Conservation (phyloP, 169 alveolate genomes). For the Cryptosporidium meleagridis region DNA sequence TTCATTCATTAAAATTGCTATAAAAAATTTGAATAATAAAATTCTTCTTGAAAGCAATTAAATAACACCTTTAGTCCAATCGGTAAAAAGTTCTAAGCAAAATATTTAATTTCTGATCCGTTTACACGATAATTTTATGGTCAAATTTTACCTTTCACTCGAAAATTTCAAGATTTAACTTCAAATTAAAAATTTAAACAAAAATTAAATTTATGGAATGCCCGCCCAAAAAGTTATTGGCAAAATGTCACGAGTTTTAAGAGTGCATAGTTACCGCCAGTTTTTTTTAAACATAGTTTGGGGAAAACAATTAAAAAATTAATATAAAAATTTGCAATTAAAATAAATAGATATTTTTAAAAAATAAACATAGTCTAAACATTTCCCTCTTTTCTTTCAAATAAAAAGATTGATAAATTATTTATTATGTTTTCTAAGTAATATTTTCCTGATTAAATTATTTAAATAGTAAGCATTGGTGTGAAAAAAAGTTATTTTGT, state of each 20-base stretch:
- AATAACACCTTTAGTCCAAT: neutral
- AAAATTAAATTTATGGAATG: neutral
- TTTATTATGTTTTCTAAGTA: too few species aligned
- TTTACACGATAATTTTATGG: neutral
- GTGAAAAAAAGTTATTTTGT: neutral
- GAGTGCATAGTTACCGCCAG: neutral
- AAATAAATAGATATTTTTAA: too few species aligned
- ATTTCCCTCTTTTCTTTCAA: too few species aligned
- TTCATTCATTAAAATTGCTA: neutral
- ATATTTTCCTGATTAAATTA: neutral
- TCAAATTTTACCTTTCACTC: neutral
- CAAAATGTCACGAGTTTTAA: too few species aligned
- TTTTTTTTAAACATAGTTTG: too few species aligned
- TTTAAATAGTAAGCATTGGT: neutral
- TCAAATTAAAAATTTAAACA: neutral
- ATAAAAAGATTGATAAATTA: too few species aligned
- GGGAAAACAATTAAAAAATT: too few species aligned
- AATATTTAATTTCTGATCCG: neutral
- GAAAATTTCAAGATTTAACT: neutral
- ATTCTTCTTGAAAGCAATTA: neutral
- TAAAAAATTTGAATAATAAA: too few species aligned
- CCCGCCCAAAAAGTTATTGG: neutral
- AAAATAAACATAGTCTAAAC: too few species aligned
- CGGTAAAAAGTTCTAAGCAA: neutral
- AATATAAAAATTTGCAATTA: too few species aligned